A percentile compares a stretch with the other conserved stretches of the same genome.
Conservation (phyloP, 2,329 filamentous ascomycete species). For the Dactylellina parvicollis region DNA sequence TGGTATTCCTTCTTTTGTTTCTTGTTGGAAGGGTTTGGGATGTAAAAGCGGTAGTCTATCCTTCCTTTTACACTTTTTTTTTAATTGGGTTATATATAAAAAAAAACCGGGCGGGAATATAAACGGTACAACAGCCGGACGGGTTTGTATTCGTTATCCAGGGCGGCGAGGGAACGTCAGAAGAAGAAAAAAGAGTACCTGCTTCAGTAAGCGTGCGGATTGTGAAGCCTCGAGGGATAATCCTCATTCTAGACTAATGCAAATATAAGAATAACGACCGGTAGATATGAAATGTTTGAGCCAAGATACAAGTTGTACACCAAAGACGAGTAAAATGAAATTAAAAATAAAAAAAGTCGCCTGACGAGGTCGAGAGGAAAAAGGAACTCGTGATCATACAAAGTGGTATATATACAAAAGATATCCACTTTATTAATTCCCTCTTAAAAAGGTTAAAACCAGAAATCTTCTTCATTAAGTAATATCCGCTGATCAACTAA, state of each 20-base stretch:
- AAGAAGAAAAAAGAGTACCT: no score
- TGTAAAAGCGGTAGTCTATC: background rate
- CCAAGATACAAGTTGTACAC: slow-evolving; percentile 13
- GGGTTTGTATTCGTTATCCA: no score
- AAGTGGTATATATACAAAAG: slow-evolving; percentile 10
- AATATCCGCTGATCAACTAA: slow-evolving; percentile 25
- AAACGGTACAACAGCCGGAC: no score
- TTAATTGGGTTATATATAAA: background rate
- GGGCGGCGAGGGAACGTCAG: no score
- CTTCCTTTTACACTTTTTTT: no score
- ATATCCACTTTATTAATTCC: slow-evolving; percentile 6
- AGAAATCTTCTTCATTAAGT: slow-evolving; percentile 1
- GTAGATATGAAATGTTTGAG: no score
- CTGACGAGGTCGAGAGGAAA: no score
- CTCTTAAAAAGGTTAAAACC: background rate
- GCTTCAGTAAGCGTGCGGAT: no score
- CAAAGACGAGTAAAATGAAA: no score
- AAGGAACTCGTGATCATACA: slow-evolving; percentile 45
- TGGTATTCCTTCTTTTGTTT: background rate
- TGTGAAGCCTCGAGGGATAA: no score
- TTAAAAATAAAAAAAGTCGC: background rate
- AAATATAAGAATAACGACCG: no score
- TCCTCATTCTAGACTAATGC: no score
- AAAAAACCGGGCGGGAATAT: background rate
- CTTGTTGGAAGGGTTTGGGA: background rate